Conservation (phyloP, 2,329 filamentous ascomycete species). For the Didymella exigua region DNA sequence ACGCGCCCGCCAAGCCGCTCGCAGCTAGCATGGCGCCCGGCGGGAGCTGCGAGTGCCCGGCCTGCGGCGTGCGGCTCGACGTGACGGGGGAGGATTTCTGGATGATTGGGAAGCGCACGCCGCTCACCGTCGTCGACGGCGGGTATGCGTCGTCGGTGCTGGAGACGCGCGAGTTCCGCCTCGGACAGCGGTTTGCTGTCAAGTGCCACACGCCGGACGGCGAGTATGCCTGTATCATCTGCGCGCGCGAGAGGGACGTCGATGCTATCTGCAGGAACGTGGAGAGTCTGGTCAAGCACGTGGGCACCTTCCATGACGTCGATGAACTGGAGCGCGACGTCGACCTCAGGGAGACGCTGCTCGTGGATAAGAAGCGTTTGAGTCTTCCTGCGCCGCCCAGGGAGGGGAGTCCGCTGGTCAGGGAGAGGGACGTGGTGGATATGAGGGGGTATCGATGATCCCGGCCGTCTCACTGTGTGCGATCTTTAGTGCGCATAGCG, state of each 20-base stretch:
- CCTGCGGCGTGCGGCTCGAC: constrained; percentile 35
- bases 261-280: constrained; percentile 46
- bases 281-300: constrained; percentile 46
- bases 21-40: constrained; percentile 41
- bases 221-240: constrained; percentile 47
- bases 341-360: constrained; percentile 38
- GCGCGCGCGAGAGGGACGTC: constrained; percentile 39
- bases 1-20: constrained; percentile 36
- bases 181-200: constrained; percentile 46
- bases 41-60: constrained; percentile 39
- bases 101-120: constrained; percentile 46
- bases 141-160: constrained; percentile 41
- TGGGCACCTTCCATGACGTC: constrained; percentile 42
- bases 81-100: constrained; percentile 46
- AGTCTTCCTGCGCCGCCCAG: constrained; percentile 28
- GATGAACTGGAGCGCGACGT: constrained; percentile 40
- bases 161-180: constrained; percentile 44
- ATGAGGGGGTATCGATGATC: constrained; percentile 23
- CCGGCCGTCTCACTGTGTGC: no score
- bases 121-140: constrained; percentile 32
- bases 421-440: constrained; percentile 23
- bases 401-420: constrained; percentile 19
- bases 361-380: constrained; percentile 27
- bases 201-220: constrained; percentile 47
- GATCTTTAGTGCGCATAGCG: neutral